These are phyloP conservation scores for Sphaceloma murrayae DNA, from an alignment of 2,329 filamentous ascomycete species.

Conservation along the genomic window DNA sequence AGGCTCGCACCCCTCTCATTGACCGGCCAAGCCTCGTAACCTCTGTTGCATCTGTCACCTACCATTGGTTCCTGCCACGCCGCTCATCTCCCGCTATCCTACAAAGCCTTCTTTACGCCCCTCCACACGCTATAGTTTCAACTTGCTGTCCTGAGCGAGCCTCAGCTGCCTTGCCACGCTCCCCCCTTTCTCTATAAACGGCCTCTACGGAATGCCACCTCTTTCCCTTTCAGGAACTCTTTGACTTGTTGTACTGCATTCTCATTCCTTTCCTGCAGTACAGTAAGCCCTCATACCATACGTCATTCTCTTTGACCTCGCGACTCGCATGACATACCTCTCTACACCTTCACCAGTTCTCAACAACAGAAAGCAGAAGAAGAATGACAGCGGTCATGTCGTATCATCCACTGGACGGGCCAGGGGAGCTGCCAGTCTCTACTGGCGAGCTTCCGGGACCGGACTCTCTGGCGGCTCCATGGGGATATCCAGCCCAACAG, in stretches of 20 bases:
- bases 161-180: background rate
- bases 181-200: too few relatives aligned
- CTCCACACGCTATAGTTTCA: conserved; percentile 4
- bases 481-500: conserved; percentile 1
- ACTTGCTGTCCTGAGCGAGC: background rate
- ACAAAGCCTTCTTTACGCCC: conserved; percentile 12
- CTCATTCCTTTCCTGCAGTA: conserved; percentile 13
- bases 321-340: too few relatives aligned
- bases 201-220: conserved; percentile 11
- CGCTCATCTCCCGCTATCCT: conserved; percentile 5
- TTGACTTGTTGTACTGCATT: conserved; percentile 13
- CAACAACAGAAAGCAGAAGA: too few relatives aligned
- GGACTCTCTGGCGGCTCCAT: conserved; percentile 5
- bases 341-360: too few relatives aligned
- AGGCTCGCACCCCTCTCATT: conserved; percentile 5
- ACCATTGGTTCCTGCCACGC: conserved; percentile 1
- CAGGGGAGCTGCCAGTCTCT: conserved; percentile 2
- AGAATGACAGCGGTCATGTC: conserved; percentile 15
- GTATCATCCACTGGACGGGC: conserved; percentile 10
- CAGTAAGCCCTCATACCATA: conserved; percentile 12
- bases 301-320: background rate
- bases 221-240: conserved; percentile 6
- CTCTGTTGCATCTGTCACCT: conserved; percentile 9
- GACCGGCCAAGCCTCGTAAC: conserved; percentile 10
- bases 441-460: conserved; percentile 7